Evolutionary conservation across 345 rosid genomes (phyloP).

Genomic region (Citrus maxima): DNA sequence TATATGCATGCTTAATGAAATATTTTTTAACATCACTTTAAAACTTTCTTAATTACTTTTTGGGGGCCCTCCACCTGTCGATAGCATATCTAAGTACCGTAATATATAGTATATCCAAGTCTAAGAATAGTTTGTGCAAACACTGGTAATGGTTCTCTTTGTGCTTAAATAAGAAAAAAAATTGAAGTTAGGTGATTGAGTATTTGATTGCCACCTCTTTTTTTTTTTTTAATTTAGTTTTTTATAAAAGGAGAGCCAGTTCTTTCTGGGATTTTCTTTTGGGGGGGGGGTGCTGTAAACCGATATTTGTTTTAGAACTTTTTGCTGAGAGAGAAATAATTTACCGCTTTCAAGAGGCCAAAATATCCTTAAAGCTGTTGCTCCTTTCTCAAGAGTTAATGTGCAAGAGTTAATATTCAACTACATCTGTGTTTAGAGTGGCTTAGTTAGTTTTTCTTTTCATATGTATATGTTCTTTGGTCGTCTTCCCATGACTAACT

Average conservation of each 20-base stretch:
- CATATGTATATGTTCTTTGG: not conserved
- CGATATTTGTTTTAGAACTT: not conserved
- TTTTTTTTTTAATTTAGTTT: not conserved
- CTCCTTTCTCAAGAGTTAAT: not conserved
- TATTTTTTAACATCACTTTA: not conserved
- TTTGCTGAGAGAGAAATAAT: not conserved
- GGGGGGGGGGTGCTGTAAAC: not conserved
- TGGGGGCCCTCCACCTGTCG: not conserved
- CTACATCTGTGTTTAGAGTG: not conserved
- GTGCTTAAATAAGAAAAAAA: not conserved
- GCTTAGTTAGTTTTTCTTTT: not conserved
- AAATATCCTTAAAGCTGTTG: not conserved
- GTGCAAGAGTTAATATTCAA: not conserved
- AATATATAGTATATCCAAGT: not conserved
- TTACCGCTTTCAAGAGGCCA: not conserved
- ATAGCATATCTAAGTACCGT: not conserved
- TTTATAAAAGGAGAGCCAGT: not conserved
- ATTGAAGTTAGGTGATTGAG: not conserved
- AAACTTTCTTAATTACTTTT: too few relatives aligned
- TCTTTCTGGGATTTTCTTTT: not conserved
- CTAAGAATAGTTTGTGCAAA: not conserved
- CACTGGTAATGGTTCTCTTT: not conserved
- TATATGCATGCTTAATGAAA: too few relatives aligned
- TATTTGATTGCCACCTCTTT: not conserved
- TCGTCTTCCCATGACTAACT: not conserved